Base-by-base conservation (phyloP, 805 yeast species). In the Cyberlindnera subsufficiens region DNA sequence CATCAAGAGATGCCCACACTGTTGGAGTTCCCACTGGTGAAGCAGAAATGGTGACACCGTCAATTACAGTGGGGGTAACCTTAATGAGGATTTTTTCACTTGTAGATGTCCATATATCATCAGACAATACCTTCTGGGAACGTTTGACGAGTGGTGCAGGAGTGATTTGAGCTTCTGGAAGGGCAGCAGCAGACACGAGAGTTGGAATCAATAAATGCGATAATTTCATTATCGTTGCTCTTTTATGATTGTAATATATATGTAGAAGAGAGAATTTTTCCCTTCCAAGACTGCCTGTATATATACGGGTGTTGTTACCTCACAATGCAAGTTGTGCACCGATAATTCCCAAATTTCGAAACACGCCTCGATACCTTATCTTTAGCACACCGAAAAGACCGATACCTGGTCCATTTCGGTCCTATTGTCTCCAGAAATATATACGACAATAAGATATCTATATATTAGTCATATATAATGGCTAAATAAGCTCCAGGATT, bases 31-130 rank as follows among this genome's bases (percentile, higher is more conserved):
- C 38, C 10, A 63, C 58, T 30, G 75, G 74, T 3, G 72, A 65
- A 8, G 61, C 66, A 9, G 64, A 60, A 25, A 64, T 59, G 16
- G 75, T 71, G 37, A 69, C 74, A 40, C 67, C 73, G 46, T 71
- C 74, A 34, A 66, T 65, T 22, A 76, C 75, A 1, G 59, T 61
- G 3, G 86, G 80, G 1, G 86, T 84, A 53, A 76, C 69, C 16
- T 65, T 67, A 36, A 65, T 60, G 4, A 64, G 44, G 19, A 48
- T 46, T 16, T 59, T 58, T 1, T 59, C 50, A 20, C 66, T 59
- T 8, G 66, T 60, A 1, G 70, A 59, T 5, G 65, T 65, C 72
- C 72, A 67, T 7, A 61, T 51, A 27, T 49, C 43, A 40, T 56
- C 58, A 0, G 55, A 62, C 39, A 57, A 44, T 5, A 44, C 42